Evolutionary conservation across 805 yeast species (phyloP), one percentile per base, ranked within the genome.

Genomic region (Candida cerambycidarum): DNA sequence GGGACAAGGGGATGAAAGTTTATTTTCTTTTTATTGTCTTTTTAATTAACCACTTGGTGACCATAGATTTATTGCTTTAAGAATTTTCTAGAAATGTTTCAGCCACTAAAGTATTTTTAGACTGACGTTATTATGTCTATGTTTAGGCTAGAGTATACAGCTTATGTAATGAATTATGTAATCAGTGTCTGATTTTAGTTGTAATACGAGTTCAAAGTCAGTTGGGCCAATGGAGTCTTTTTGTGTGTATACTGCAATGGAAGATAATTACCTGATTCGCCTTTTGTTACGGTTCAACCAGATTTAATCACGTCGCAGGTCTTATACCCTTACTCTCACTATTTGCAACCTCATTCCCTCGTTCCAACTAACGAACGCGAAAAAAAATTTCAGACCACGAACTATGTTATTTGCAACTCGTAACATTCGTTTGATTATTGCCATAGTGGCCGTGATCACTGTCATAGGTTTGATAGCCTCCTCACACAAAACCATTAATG

Each of bases 391-490:
- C 30, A 12, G 6, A 32, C 35, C 35, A 11, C 16, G n/a, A 21
- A 21, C 17, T 11, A 39, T 28, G 39, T 61, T 68, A 69, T 47
- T 69, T 52, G 58, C 71, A 51, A 62, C 69, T 44, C 68, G 79
- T 55, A 78, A 77, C 59, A 63, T 75, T 52, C 79, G 85, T 46
- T 71, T 77, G 46, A 50, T 77, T 12, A 57, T 79, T 10, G 77
- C 77, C 10, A 75, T 81, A 1, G 51, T 79, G 32, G 76, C 76
- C 17, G 59, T 80, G 23, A 59, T 82, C 38, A 68, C 73, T 52
- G 58, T 82, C 41, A 65, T 80, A 16, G 62, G 75, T 29, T 69
- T 80, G 51, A 64, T 82, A 40, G 69, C 73, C 39, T 59, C 76
- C 3, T 68, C 81, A 1, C 70, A 74, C 34, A 52, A 59, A 39